These are phyloP conservation scores for Trametes villosa DNA, from an alignment of 768 basidiomycete species.

Conservation along the genomic window DNA sequence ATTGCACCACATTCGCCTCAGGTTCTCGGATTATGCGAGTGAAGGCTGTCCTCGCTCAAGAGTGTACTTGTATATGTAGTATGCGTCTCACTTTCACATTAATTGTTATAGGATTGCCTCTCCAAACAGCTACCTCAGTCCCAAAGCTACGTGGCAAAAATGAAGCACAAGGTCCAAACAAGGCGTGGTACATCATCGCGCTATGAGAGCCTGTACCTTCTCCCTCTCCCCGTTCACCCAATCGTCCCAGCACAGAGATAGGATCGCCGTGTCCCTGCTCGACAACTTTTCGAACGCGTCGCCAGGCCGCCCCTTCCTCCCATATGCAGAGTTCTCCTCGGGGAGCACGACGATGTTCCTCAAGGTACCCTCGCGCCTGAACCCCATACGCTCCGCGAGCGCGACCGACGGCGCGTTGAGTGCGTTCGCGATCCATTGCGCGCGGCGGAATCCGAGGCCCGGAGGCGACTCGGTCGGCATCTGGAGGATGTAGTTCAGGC, in stretches of 20 bases:
- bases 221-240: constrained; percentile 51
- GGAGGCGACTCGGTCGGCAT: constrained; percentile 25
- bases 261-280: constrained; percentile 52
- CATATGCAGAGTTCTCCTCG: constrained; percentile 31
- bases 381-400: constrained; percentile 51
- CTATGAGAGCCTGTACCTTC: constrained; percentile 28
- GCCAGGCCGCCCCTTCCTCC: constrained; percentile 30
- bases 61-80: no score
- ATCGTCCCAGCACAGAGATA: constrained; percentile 63
- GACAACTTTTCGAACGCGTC: constrained; percentile 34
- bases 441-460: constrained; percentile 51
- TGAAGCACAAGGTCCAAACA: no score
- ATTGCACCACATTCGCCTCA: constrained; percentile 2
- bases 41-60: not conserved
- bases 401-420: constrained; percentile 42
- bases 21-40: constrained; percentile 3
- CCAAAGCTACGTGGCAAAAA: no score
- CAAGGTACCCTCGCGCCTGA: constrained; percentile 46
- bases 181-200: no score
- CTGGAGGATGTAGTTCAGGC: constrained; percentile 34
- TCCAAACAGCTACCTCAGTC: no score
- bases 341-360: constrained; percentile 44
- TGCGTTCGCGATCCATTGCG: constrained; percentile 49
- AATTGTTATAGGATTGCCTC: no score
- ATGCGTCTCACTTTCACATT: no score